Evolutionary conservation across 2,329 filamentous ascomycete genomes (phyloP), one percentile per base, ranked within the genome.

Genomic region (Diaporthe sp.): DNA sequence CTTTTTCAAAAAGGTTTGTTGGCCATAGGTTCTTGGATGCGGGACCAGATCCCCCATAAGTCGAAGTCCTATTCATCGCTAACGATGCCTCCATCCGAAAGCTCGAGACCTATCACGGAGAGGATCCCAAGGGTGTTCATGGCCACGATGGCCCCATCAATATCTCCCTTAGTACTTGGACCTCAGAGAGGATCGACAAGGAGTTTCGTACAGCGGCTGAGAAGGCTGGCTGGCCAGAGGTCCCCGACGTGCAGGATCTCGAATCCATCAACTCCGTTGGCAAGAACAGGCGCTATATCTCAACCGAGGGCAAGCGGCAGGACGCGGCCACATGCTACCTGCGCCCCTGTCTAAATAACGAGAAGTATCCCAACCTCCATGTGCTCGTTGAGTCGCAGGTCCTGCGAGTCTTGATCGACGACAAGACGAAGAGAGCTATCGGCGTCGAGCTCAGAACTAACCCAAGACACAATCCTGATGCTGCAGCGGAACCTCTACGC

Each of bases 361-460:
- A 86, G 6, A 81, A 86, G 28, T 85, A 88, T 74, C 86, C 87
- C 0, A 90, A 90, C 70, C 84, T 92, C 1, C 87, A 91, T 73
- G 85, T 92, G 12, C 82, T 92, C 4, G 84, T 87, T 1, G 85
- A 91, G 76, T 84, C 86, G 20, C 87, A 89, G 77, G 88, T 91
- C 4, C 81, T 85, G 5, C 85, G 86, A 7, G 84, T 90, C 22
- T 72, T 89, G 4, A 87, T 89, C 74, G 86, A 89, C 31, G 83
- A 85, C 17, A 17, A 70, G 28, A 85, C 87, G 39, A 86, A 84
- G 31, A 79, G 82, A 61, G 90, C 89, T 15, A 83, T 84, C 2
- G 90, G 88, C 0, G 85, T 90, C 6, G 88, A 90, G 79, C 88
- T 87, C 77, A 85, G 85, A 74, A 85, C 84, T 58, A 87, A 84